Conservation (phyloP, 2,329 filamentous ascomycete species). For the Stylonectria norvegica region DNA sequence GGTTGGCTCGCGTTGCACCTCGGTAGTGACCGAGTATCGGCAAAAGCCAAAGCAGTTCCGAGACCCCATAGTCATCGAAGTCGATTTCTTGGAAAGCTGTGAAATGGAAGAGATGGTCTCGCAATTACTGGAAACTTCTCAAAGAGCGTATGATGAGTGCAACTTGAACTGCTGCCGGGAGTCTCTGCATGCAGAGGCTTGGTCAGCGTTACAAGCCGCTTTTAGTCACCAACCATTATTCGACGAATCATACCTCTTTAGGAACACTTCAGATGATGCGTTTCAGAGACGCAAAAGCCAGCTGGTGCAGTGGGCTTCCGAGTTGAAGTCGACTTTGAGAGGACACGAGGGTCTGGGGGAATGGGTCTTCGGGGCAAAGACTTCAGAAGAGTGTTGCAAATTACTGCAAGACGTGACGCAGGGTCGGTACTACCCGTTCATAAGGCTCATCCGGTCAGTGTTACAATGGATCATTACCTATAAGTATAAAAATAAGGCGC, state of each 20-base stretch:
- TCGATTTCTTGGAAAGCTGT: conserved; percentile 28
- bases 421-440: conserved; percentile 35
- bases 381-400: conserved; percentile 28
- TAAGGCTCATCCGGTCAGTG: conserved; percentile 32
- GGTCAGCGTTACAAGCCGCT: conserved; percentile 37
- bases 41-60: conserved; percentile 24
- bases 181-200: conserved; percentile 38
- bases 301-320: conserved; percentile 30
- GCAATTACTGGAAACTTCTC: conserved; percentile 25
- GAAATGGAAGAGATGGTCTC: conserved; percentile 28
- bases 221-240: conserved; percentile 29
- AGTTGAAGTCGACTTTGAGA: conserved; percentile 32
- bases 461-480: not conserved
- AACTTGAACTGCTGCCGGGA: too few species aligned
- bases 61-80: conserved; percentile 29
- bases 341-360: conserved; percentile 15
- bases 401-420: conserved; percentile 32
- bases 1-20: conserved; percentile 33
- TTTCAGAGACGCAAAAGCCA: conserved; percentile 21
- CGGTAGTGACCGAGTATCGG: conserved; percentile 34
- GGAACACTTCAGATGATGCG: conserved; percentile 28
- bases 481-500: not conserved
- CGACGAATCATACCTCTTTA: conserved; percentile 16
- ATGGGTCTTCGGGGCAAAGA: conserved; percentile 30
- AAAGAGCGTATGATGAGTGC: conserved; percentile 25